Conservation (phyloP, 768 basidiomycete species). For the Amanita thiersii region DNA sequence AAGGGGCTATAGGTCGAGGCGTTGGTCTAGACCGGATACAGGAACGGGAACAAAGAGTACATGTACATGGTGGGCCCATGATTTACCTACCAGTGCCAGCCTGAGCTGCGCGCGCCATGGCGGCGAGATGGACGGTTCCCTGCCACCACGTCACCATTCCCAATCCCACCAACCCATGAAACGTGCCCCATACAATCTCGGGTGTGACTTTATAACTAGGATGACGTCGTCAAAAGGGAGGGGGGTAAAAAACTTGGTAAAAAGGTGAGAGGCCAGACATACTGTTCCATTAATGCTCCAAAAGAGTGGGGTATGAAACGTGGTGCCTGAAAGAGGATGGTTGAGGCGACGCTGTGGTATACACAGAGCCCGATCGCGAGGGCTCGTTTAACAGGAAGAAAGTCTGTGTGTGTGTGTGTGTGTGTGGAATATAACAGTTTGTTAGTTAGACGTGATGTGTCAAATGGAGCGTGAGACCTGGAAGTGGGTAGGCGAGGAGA, state of each 20-base stretch:
- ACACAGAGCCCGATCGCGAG: conserved; percentile 68
- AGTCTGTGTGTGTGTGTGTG: conserved; percentile 42
- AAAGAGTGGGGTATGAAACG: conserved; percentile 74
- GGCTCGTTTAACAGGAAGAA: conserved; percentile 79
- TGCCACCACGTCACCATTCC: conserved; percentile 83
- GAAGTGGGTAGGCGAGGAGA: conserved; percentile 60
- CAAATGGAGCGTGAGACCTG: conserved; percentile 40
- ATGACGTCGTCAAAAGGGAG: conserved; percentile 44
- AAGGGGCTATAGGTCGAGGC: too few species aligned
- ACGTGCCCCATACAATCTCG: conserved; percentile 62
- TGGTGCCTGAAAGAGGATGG: conserved; percentile 66
- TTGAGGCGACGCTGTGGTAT: conserved; percentile 69
- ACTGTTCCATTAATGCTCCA: conserved; percentile 54
- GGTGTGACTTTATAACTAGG: conserved; percentile 57
- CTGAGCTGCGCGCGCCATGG: conserved; percentile 25
- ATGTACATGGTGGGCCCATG: background rate
- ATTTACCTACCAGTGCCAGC: background rate
- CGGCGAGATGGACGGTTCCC: conserved; percentile 47
- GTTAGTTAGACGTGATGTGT: background rate
- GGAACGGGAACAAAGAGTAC: background rate
- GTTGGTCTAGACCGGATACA: background rate
- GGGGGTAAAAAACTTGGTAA: background rate
- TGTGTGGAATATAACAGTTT: background rate
- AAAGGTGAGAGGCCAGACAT: conserved; percentile 19
- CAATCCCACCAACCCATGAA: conserved; percentile 66